Base-by-base conservation (phyloP, 139 green algal genomes). In the Tetraselmis chui region DNA sequence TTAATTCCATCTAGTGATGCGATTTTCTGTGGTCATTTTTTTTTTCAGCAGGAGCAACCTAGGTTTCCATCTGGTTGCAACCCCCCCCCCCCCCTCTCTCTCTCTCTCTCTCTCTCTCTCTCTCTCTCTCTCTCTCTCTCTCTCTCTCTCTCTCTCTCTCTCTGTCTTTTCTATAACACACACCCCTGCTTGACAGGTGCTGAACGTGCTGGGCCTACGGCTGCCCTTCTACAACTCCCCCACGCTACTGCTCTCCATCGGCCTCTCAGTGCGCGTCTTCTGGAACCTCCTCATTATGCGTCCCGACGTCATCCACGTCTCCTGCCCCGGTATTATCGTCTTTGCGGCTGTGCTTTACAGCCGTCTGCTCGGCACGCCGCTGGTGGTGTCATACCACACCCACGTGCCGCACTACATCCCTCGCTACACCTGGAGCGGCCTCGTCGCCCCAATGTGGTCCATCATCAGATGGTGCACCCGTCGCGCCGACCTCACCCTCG, bases 191-290 rank as follows among this genome's bases (percentile, higher is more conserved):
- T 80, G 25, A 29, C 83, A 91, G 88, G 88, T 93, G 0, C 78
- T 92, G 23, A 89, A 84, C 45, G 89, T 95, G 28, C 85, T 93
- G 27, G 91, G 90, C 75, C 90, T 93, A 81, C 87, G 84, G 58
- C 82, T 92, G 30, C 91, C 91, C 11, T 95, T 95, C 82, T 97
- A 96, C 90, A 82, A 87, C 29, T 89, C 87, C 1, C 81, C 88
- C 27, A 96, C 89, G 27, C 88, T 97, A 29, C 88, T 93, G 67
- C 91, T 97, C 24, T 95, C 92, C 1, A 83, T 94, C 28, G 93
- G 87, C 23, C 76, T 95, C 0, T 93, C 88, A 0, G 28, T 91
- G 0, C 84, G 88, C 2, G 89, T 94, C 29, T 80, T 32, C n/a
- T 79, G 76, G 76, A 28, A 45, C 76, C 28, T 45, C 76, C 5